Conservation (phyloP, 1,284 basidiomycete genomes). For the Malassezia restricta region DNA sequence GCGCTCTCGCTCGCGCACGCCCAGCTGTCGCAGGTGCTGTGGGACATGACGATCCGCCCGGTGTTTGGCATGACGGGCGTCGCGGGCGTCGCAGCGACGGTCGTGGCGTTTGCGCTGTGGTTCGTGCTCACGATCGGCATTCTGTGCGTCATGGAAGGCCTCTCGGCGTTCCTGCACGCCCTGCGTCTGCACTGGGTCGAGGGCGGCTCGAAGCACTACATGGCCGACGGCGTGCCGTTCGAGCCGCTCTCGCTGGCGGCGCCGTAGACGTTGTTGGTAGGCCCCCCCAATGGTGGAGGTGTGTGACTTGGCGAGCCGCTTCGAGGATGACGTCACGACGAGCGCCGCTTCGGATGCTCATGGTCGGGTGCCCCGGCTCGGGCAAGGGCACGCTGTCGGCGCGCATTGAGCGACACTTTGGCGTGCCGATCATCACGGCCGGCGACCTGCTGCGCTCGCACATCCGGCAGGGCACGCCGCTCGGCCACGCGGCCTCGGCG, state of each 20-base stretch:
- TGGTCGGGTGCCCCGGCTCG: conserved; percentile 40
- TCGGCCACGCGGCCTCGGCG: conserved; percentile 24
- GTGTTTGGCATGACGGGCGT: conserved; percentile 48
- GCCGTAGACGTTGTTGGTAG: background rate
- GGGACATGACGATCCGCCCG: conserved; percentile 45
- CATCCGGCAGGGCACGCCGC: conserved; percentile 23
- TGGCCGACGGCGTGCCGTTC: conserved; percentile 63
- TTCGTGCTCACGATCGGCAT: conserved; percentile 60
- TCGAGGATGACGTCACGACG: no score
- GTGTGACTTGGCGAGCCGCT: no score
- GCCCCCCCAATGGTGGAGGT: background rate
- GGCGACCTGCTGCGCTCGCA: conserved; percentile 41
- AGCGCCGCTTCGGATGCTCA: conserved; percentile 29
- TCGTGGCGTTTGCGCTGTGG: conserved; percentile 66
- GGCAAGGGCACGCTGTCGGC: conserved; percentile 42
- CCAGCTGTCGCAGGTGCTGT: conserved; percentile 77
- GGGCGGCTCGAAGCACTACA: conserved; percentile 90
- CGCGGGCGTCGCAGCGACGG: conserved; percentile 53
- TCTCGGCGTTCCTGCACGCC: conserved; percentile 70
- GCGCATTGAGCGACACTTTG: conserved; percentile 23
- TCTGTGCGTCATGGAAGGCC: conserved; percentile 77
- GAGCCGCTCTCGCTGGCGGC: conserved; percentile 27
- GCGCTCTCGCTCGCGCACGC: conserved; percentile 95
- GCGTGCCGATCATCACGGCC: conserved; percentile 24
- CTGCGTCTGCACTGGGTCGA: conserved; percentile 96